phyloP scores from a whole-genome alignment of 805 yeast genomes.

The Wickerhamomyces chaumierensis region DNA sequence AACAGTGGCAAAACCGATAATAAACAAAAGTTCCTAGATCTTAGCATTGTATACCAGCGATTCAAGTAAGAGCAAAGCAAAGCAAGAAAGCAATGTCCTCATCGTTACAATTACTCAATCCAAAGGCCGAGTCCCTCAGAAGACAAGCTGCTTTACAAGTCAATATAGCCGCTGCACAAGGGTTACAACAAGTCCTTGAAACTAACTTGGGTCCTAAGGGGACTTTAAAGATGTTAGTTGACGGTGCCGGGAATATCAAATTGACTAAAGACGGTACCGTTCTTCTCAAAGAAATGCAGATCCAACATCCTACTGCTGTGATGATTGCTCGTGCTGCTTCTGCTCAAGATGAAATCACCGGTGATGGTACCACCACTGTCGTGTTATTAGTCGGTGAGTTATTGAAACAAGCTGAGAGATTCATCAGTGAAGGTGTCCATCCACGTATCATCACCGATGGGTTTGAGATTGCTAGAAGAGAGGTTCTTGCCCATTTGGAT shows the following conservation, averaged over 20 bases:
- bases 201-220: conserved; percentile 96
- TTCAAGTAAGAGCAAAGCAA: too few species aligned
- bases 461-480: conserved; percentile 79
- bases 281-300: conserved; percentile 89
- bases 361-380: conserved; percentile 97
- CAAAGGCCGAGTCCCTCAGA: conserved; percentile 95
- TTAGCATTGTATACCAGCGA: too few species aligned
- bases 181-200: conserved; percentile 83
- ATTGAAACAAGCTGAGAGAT: conserved; percentile 88
- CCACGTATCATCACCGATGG: conserved; percentile 94
- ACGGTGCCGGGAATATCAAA: conserved; percentile 92
- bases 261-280: conserved; percentile 97
- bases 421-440: conserved; percentile 86
- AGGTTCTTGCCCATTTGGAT: conserved; percentile 59
- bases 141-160: conserved; percentile 93
- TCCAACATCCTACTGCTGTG: conserved; percentile 82
- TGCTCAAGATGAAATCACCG: conserved; percentile 98
- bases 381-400: conserved; percentile 90
- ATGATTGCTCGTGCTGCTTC: conserved; percentile 96
- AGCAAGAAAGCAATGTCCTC: conserved; percentile 30
- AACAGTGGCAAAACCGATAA: too few species aligned
- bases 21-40: too few species aligned
- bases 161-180: conserved; percentile 93
- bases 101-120: conserved; percentile 81
- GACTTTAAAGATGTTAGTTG: conserved; percentile 90